A percentile compares a stretch with the other conserved stretches of the same genome.
These are phyloP conservation scores for Thalassiosira mediterranea DNA, from an alignment of 352 stramenopile genomes.

Conservation along the genomic window DNA sequence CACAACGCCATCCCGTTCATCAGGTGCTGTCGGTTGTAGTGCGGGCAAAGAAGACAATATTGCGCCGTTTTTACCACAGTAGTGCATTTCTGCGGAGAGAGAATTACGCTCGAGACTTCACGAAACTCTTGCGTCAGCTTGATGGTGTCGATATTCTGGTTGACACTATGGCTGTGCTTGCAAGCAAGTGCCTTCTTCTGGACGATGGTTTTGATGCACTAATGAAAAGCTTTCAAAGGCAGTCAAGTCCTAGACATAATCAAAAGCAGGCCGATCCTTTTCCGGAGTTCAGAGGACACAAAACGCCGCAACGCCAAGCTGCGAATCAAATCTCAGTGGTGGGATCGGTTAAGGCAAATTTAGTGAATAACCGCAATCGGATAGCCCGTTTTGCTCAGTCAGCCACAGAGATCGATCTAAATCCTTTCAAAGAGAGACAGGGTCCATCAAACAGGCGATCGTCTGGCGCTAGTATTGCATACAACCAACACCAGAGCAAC, in stretches of 20 bases:
- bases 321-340: slow-evolving; percentile 31
- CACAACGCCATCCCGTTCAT: too few relatives aligned
- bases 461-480: slow-evolving; percentile 30
- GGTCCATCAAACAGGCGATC: slow-evolving; percentile 10
- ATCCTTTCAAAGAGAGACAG: slow-evolving; percentile 33
- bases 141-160: slow-evolving; percentile 81
- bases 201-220: slow-evolving; percentile 44
- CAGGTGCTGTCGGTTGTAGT: slow-evolving; percentile 73
- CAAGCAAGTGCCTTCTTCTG: slow-evolving; percentile 52
- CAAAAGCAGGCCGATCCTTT: slow-evolving; percentile 33
- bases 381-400: slow-evolving; percentile 57
- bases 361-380: slow-evolving; percentile 44
- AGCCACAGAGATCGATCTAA: slow-evolving; percentile 48
- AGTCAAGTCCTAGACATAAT: slow-evolving; percentile 9
- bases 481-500: slow-evolving; percentile 37
- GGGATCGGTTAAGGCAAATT: slow-evolving; percentile 49
- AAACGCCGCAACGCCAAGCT: slow-evolving; percentile 12
- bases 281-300: slow-evolving; percentile 16
- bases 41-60: slow-evolving; percentile 59
- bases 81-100: slow-evolving; percentile 65
- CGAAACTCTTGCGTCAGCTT: slow-evolving; percentile 62
- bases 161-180: slow-evolving; percentile 75
- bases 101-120: slow-evolving; percentile 61
- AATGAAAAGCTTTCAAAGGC: slow-evolving; percentile 39
- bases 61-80: slow-evolving; percentile 72